Percentiles rank a stretch among this genome's conserved stretches.
Evolutionary conservation across 257 asterid species (phyloP).

Genomic region (Nicotiana attenuata): DNA sequence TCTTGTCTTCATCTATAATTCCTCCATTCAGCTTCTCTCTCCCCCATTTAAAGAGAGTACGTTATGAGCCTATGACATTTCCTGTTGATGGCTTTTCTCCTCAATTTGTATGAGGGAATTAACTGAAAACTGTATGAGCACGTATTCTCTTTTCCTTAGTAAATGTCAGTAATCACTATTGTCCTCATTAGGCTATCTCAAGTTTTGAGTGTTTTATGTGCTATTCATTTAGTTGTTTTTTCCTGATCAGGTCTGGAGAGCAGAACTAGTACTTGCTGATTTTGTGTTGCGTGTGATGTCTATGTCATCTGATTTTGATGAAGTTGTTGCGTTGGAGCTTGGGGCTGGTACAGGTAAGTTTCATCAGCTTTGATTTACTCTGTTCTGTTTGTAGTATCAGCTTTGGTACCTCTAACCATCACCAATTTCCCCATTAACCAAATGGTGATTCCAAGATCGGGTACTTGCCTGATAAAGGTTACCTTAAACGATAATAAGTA

Average conservation of each 20-base stretch:
- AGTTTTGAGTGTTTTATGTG: neutral
- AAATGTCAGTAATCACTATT: neutral
- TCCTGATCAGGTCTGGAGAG: conserved; percentile 73
- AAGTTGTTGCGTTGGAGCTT: conserved; percentile 69
- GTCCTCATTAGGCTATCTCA: neutral
- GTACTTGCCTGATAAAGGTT: neutral
- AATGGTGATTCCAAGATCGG: neutral
- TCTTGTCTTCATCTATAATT: neutral
- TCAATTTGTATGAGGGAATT: neutral
- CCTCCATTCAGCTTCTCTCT: neutral
- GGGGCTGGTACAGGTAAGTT: conserved; percentile 92
- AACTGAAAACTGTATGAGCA: neutral
- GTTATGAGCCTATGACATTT: neutral
- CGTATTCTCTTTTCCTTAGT: neutral
- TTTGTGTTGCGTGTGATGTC: conserved; percentile 68
- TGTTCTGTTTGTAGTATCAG: neutral
- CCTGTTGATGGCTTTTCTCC: neutral
- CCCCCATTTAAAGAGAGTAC: neutral
- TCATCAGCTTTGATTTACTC: neutral
- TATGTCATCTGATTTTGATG: conserved; percentile 52
- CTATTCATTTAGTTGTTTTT: conserved; percentile 4
- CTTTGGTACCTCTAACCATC: neutral
- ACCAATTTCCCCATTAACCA: neutral
- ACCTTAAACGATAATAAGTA: neutral
- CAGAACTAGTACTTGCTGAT: conserved; percentile 84